These are phyloP conservation scores for Scutellaria barbata DNA, from an alignment of 257 asterid species.

Conservation along the genomic window DNA sequence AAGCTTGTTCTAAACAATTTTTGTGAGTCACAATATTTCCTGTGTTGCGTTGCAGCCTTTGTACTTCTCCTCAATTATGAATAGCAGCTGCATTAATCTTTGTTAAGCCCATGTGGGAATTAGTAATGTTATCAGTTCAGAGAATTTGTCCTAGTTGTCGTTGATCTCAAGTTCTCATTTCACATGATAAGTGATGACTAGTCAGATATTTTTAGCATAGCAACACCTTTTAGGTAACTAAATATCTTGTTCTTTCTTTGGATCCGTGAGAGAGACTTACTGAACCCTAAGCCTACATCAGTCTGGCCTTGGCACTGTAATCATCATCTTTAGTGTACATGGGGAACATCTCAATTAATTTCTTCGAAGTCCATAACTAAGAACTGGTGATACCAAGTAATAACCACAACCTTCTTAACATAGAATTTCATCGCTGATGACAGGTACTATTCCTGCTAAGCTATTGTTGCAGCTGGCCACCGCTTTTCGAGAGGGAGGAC, in stretches of 20 bases:
- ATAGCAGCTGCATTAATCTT: slow-evolving; percentile 16
- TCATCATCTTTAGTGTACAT: slow-evolving; percentile 12
- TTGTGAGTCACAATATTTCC: slow-evolving; percentile 57
- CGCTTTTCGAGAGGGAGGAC: slow-evolving; percentile 90
- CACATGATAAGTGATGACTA: not conserved
- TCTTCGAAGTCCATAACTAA: not conserved
- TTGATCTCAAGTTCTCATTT: not conserved
- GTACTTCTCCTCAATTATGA: not conserved
- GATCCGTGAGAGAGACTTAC: slow-evolving; percentile 8
- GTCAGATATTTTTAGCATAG: not conserved
- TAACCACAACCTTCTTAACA: slow-evolving; percentile 22
- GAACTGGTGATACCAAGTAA: slow-evolving; percentile 4
- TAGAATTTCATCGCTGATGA: slow-evolving; percentile 29
- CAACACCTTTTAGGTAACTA: not conserved
- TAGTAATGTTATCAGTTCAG: not conserved
- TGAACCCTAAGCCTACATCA: not conserved
- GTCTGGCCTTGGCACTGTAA: not conserved
- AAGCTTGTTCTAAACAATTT: slow-evolving; percentile 89
- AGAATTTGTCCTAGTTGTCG: not conserved
- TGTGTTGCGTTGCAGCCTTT: not conserved
- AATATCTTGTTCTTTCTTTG: slow-evolving; percentile 17
- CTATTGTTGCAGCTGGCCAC: slow-evolving; percentile 79
- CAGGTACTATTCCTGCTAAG: slow-evolving; percentile 95
- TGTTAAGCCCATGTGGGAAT: slow-evolving; percentile 11
- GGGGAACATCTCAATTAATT: slow-evolving; percentile 9